Evolutionary conservation across 2,329 filamentous ascomycete genomes (phyloP), one percentile per base, ranked within the genome.

Genomic region (Penicillium palitans): DNA sequence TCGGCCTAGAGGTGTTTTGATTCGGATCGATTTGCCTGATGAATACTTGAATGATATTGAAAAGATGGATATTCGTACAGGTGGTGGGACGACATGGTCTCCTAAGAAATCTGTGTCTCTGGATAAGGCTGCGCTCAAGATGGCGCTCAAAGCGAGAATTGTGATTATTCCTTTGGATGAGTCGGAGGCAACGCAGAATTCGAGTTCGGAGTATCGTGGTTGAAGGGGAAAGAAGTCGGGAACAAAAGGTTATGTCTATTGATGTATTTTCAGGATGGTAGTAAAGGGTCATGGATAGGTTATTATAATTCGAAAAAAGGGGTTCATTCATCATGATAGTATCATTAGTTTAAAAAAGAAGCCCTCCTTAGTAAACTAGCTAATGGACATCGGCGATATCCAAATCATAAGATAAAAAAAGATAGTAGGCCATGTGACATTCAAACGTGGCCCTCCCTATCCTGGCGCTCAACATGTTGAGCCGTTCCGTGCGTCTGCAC

Each of bases 1-100:
- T 47, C 41, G 58, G 24, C 69, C 70, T 1, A 55, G 66, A 12
- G 70, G 70, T 2, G 40, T 73, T 12, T 21, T 73, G 46, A 70
- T 73, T 17, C 63, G 71, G 21, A 61, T 74, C 10, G 71, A 73
- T 56, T 55, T 74, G 35, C 71, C 71, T 0, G 63, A 67, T 45
- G 68, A 72, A 51, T 61, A 65, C 17, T 35, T 68, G 13, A 59
- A 63, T 9, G 68, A 70, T 19, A 60, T 73, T 40, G 48, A 62
- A 10, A 41, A 53, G 19, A 69, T 72, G 63, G 64, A 70, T 55
- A 41, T 70, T 21, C 54, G 55, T 35, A 41, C 46, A 1, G 47
- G 42, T 13, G 55, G 35, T 3, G 27, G 25, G 2, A 46, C 27
- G 6, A 15, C 17, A 2, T 39, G 39, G 4, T 44, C 62, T n/a